Evolutionary conservation across 2,329 filamentous ascomycete species (phyloP).

Genomic region (Gliomastix tumulicola): DNA sequence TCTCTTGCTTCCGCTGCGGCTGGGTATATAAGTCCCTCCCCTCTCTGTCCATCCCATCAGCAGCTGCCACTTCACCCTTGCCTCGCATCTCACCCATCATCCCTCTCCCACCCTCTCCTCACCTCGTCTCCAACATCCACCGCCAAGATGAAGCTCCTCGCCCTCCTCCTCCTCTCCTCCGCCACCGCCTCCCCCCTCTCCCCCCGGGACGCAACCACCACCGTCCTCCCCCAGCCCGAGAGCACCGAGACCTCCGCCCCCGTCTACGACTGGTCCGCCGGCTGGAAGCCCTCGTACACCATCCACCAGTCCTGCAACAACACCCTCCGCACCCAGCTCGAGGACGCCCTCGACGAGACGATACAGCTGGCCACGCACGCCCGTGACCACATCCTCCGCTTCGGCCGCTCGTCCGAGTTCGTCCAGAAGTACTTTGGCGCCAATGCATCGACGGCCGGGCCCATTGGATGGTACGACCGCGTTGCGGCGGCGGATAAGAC

Average conservation of each 20-base stretch:
- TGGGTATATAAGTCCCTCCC: too few species aligned
- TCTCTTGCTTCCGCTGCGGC: too few species aligned
- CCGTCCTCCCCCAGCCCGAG: conserved; percentile 7
- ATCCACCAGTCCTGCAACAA: conserved; percentile 63
- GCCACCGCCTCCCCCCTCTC: conserved; percentile 18
- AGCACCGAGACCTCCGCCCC: conserved; percentile 8
- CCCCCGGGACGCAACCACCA: conserved; percentile 12
- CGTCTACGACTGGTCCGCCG: conserved; percentile 22
- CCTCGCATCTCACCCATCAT: too few species aligned
- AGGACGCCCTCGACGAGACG: conserved; percentile 50
- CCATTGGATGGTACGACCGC: conserved; percentile 56
- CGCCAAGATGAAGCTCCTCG: conserved; percentile 6
- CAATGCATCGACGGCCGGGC: conserved; percentile 46
- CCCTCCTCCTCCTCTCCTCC: conserved; percentile 14
- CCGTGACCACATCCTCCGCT: conserved; percentile 52
- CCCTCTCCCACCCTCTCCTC: too few species aligned
- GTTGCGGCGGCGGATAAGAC: conserved; percentile 51
- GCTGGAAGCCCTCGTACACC: conserved; percentile 25
- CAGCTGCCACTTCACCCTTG: too few species aligned
- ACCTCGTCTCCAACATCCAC: too few species aligned
- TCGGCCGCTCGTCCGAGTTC: conserved; percentile 49
- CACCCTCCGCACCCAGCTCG: conserved; percentile 50
- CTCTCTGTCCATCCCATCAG: too few species aligned
- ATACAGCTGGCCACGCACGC: conserved; percentile 52
- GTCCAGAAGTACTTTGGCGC: conserved; percentile 64